Conservation (phyloP, 1,139 yeast genomes). For the Yamadazyma dendronema region DNA sequence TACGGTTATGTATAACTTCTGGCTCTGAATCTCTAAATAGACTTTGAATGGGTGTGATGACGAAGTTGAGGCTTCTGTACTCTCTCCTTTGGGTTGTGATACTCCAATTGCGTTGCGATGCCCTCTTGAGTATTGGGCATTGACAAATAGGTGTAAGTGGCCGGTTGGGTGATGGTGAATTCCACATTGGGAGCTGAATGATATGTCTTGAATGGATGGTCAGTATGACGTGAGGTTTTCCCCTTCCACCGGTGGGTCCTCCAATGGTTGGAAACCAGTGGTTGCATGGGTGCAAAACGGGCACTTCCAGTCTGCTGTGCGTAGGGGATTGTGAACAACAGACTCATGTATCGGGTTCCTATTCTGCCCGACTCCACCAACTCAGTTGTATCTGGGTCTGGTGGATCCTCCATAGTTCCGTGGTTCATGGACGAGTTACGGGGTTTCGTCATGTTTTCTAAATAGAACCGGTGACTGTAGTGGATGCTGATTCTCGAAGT, state of each 20-base stretch:
- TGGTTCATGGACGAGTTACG: conserved; percentile 5
- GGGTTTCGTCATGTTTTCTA: conserved; percentile 21
- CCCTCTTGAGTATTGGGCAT: conserved; percentile 8
- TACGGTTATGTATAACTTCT: too few relatives aligned
- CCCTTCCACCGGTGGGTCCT: conserved; percentile 7
- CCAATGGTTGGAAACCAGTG: conserved; percentile 4
- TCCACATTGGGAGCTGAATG: conserved; percentile 8
- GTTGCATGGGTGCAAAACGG: conserved; percentile 34
- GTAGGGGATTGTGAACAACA: conserved; percentile 26
- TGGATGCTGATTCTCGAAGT: conserved; percentile 18
- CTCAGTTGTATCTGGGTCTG: conserved; percentile 17
- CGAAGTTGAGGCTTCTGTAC: conserved; percentile 5
- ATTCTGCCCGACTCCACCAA: conserved; percentile 22
- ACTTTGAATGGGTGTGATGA: conserved; percentile 1
- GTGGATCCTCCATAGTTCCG: conserved; percentile 37
- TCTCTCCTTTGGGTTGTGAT: conserved; percentile 9
- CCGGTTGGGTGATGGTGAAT: conserved; percentile 16
- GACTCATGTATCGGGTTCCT: conserved; percentile 14
- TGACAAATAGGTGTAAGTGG: conserved; percentile 9
- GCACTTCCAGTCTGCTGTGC: conserved; percentile 26
- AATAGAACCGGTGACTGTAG: conserved; percentile 27
- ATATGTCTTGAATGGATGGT: conserved; percentile 3
- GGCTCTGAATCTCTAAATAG: too few relatives aligned
- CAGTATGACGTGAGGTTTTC: background rate
- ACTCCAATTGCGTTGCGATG: conserved; percentile 5